Evolutionary conservation across 2,329 filamentous ascomycete species (phyloP).

Genomic region (Domatiomyces catenatus): DNA sequence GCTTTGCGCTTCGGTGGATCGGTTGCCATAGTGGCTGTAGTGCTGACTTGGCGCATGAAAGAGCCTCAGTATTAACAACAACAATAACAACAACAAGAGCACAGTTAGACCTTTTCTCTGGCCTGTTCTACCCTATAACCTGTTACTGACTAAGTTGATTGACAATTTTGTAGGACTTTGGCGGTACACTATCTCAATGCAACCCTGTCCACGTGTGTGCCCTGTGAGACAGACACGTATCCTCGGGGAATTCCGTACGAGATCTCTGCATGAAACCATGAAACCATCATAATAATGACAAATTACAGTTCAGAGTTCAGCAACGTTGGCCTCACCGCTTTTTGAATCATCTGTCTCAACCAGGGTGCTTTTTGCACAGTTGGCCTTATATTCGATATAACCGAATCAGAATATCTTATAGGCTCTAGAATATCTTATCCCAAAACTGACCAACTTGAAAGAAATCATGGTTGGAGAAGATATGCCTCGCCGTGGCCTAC

Average conservation of each 20-base stretch:
- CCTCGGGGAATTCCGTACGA: neutral
- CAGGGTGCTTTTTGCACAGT: neutral
- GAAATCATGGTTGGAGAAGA: slow-evolving; percentile 11
- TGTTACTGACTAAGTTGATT: neutral
- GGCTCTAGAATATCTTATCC: too few species aligned
- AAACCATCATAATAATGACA: too few species aligned
- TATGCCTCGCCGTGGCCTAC: slow-evolving; percentile 30
- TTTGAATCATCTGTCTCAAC: neutral
- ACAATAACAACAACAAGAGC: neutral
- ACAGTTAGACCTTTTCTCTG: neutral
- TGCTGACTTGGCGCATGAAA: slow-evolving; percentile 15
- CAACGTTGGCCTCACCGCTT: neutral
- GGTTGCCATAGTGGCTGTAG: slow-evolving; percentile 62
- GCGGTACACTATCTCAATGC: too few species aligned
- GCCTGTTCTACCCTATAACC: neutral
- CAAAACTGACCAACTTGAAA: neutral
- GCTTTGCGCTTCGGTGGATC: slow-evolving; percentile 72
- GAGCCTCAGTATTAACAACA: slow-evolving; percentile 12
- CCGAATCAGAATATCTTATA: too few species aligned
- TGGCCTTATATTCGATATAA: neutral
- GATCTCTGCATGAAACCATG: too few species aligned
- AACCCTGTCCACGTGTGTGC: neutral
- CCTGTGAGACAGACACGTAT: neutral
- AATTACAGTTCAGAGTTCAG: neutral
- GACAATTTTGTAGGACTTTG: too few species aligned